Conservation (phyloP, 352 stramenopile species). For the Phytophthora cactorum region DNA sequence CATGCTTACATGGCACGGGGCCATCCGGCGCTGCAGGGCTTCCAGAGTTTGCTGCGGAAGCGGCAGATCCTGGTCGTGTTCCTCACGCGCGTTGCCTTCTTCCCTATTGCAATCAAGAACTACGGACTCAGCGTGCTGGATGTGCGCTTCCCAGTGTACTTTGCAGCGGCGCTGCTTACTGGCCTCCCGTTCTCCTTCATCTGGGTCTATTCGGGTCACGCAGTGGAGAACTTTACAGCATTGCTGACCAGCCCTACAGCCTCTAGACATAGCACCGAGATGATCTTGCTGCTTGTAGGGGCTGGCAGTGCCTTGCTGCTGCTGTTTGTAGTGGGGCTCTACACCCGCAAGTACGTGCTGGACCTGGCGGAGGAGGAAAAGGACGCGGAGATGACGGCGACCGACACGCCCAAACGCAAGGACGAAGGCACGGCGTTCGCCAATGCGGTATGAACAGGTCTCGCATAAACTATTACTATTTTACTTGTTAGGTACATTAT, state of each 20-base stretch:
- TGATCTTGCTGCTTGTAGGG: conserved; percentile 64
- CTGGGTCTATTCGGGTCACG: conserved; percentile 81
- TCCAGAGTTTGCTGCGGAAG: conserved; percentile 65
- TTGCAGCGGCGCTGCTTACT: conserved; percentile 68
- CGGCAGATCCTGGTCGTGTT: conserved; percentile 80
- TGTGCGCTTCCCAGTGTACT: conserved; percentile 70
- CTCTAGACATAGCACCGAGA: conserved; percentile 53
- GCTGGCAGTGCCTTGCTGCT: conserved; percentile 58
- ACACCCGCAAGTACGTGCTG: conserved; percentile 77
- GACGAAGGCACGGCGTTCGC: conserved; percentile 22
- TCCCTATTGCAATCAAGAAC: conserved; percentile 88
- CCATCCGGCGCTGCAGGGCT: conserved; percentile 71
- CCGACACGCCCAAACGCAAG: conserved; percentile 3
- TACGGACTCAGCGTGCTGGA: conserved; percentile 85
- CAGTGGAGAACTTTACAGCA: conserved; percentile 62
- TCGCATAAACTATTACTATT: neutral
- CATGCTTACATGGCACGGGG: conserved; percentile 72
- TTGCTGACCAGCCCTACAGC: conserved; percentile 48
- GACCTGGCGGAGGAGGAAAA: conserved; percentile 60
- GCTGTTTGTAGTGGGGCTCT: conserved; percentile 67
- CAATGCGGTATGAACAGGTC: conserved; percentile 17
- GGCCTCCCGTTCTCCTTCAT: conserved; percentile 76
- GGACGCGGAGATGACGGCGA: neutral
- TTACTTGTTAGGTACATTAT: conserved; percentile 16
- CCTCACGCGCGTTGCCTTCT: conserved; percentile 80